Percentiles rank a stretch among this genome's conserved stretches.
Conservation (phyloP, 306 rosid species). For the Spatholobus suberectus region DNA sequence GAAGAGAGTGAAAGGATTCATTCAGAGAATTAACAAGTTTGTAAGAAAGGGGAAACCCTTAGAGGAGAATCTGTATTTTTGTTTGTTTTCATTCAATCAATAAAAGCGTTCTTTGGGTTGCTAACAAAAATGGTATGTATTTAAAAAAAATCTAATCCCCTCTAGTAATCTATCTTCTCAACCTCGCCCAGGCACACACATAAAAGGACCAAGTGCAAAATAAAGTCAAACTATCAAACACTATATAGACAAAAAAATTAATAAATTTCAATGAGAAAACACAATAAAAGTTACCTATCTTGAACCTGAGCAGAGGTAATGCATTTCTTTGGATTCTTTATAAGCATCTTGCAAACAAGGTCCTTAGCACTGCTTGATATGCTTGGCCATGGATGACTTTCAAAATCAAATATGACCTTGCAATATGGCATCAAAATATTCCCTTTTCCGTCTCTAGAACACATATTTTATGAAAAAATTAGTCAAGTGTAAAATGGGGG, state of each 20-base stretch:
- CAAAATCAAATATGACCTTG: conserved; percentile 81
- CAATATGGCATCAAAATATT: conserved; percentile 84
- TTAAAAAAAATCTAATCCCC: not conserved
- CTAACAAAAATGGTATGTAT: not conserved
- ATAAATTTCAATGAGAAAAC: not conserved
- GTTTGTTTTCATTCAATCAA: not conserved
- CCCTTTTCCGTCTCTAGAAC: conserved; percentile 80
- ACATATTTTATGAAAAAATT: conserved; percentile 24
- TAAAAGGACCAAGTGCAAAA: not conserved
- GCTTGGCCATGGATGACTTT: conserved; percentile 80
- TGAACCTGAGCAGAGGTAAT: conserved; percentile 78
- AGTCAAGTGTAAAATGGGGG: not conserved
- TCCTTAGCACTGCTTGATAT: conserved; percentile 89
- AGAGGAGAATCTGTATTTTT: not conserved
- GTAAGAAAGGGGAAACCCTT: not conserved
- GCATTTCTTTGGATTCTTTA: conserved; percentile 79
- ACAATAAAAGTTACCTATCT: conserved; percentile 51
- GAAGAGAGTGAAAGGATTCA: too few relatives aligned
- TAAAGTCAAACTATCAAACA: not conserved
- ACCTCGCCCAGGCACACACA: not conserved
- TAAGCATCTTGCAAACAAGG: conserved; percentile 78
- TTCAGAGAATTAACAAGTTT: not conserved
- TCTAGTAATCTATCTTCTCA: not conserved
- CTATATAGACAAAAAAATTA: not conserved
- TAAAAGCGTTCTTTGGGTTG: not conserved